Base-by-base conservation (phyloP, 2,329 filamentous ascomycete genomes). In the Diaporthe nobilis region DNA sequence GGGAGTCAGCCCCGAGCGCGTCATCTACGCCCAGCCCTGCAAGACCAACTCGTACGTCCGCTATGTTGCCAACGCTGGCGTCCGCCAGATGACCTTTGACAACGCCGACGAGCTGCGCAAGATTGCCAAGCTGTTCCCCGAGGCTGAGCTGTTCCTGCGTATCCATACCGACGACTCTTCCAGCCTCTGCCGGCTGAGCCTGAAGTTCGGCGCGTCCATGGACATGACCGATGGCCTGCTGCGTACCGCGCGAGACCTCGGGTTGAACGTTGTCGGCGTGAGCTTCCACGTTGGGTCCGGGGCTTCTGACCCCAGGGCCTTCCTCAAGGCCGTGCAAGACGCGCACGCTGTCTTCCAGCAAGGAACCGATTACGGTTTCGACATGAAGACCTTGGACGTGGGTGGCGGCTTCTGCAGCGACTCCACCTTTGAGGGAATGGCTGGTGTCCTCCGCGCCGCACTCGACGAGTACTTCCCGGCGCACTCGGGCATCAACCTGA, bases 71-170 rank as follows among this genome's bases (percentile, higher is more conserved):
- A 90, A 92, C 83, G 89, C 93, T 79, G 94, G 94, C 80, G 97
- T 99, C 83, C 96, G 94, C 87, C 95, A 98, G 89, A 98, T 99
- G 96, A 99, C 97, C 3, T 98, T 99, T 83, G 97, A 99, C 90
- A 99, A 99, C 81, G 92, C 94, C 83, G 97, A 99, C 84, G 97
- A 99, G 89, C 91, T 99, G 71, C 95, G 96, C 91, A 99, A 99
- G 90, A 96, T 98, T 85, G 97, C 97, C 85, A 94, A 95, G 85
- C 91, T 97, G 80, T 98, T 91, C 82, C 96, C 97, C 3, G 92
- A 92, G 65, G 97, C 97, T 39, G 95, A 98, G 87, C 92, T 99
- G 57, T 98, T 94, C 85, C 89, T 99, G 77, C 96, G 97, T 81
- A 99, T 99, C 86, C 89, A 95, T 83, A 99, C 97, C 77, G 97